Evolutionary conservation across 2,329 filamentous ascomycete species (phyloP).

Genomic region (Lachnellula subtilissima): DNA sequence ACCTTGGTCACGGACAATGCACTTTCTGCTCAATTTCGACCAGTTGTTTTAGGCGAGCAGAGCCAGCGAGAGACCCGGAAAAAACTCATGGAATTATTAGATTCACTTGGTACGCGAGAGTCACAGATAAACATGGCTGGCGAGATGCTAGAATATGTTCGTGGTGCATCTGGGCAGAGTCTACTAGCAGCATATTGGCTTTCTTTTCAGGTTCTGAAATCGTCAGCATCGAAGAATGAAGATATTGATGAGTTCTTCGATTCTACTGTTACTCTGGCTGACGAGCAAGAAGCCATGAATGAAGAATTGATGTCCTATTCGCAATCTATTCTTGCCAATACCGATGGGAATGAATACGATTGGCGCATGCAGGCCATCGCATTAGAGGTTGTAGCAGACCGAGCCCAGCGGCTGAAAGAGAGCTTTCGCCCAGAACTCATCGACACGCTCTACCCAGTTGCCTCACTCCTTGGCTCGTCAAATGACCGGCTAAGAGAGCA

Average conservation of each 20-base stretch:
- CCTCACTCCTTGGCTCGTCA: slow-evolving; percentile 76
- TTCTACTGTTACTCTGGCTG: slow-evolving; percentile 38
- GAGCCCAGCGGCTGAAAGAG: slow-evolving; percentile 60
- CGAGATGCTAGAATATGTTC: slow-evolving; percentile 60
- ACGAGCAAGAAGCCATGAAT: slow-evolving; percentile 43
- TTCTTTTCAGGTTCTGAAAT: slow-evolving; percentile 64
- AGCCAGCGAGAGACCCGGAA: slow-evolving; percentile 59
- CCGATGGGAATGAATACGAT: slow-evolving; percentile 47
- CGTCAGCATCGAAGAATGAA: slow-evolving; percentile 45
- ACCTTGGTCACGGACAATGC: slow-evolving; percentile 20
- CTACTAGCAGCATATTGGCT: slow-evolving; percentile 77
- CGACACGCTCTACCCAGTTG: slow-evolving; percentile 85
- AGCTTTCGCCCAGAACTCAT: slow-evolving; percentile 82
- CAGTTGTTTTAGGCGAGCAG: slow-evolving; percentile 58
- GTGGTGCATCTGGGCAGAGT: slow-evolving; percentile 51
- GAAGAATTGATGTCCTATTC: slow-evolving; percentile 62
- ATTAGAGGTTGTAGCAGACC: slow-evolving; percentile 73
- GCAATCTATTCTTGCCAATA: slow-evolving; percentile 53
- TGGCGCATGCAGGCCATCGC: slow-evolving; percentile 76
- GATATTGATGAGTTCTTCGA: slow-evolving; percentile 65
- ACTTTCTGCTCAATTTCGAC: slow-evolving; percentile 43
- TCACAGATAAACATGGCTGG: slow-evolving; percentile 56
- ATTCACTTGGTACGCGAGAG: slow-evolving; percentile 51
- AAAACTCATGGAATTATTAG: slow-evolving; percentile 55
- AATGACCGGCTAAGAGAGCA: slow-evolving; percentile 67